Evolutionary conservation across 2,329 filamentous ascomycete species (phyloP).

Genomic region (Pezizomycotina sp.): DNA sequence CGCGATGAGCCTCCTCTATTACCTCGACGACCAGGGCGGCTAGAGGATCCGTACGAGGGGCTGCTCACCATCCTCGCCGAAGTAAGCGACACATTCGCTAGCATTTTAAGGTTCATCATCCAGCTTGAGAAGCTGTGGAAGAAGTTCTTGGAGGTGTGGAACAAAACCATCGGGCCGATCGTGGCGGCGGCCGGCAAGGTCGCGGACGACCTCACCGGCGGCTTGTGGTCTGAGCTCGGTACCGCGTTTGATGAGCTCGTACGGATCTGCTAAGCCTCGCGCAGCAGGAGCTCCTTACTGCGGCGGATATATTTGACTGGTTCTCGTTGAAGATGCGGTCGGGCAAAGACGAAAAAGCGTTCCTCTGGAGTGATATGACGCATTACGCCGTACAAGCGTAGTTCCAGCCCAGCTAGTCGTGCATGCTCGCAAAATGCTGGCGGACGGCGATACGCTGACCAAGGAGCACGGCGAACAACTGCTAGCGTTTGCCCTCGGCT

Average conservation of each 20-base stretch:
- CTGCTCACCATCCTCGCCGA: constrained; percentile 2
- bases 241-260: not conserved
- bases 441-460: not conserved
- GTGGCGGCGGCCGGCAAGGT: constrained; percentile 1
- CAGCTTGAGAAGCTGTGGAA: constrained; percentile 1
- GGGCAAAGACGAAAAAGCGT: constrained; percentile 1
- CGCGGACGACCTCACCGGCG: constrained; percentile 3
- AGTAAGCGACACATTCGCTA: constrained; percentile 1
- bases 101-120: constrained; percentile 2
- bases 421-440: not conserved
- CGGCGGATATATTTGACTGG: constrained; percentile 1
- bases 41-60: constrained; percentile 3
- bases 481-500: not conserved
- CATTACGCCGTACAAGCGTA: constrained; percentile 3
- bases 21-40: constrained; percentile 2
- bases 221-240: constrained; percentile 1
- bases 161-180: constrained; percentile 1
- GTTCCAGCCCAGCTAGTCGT: constrained; percentile 1
- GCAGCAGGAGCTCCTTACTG: constrained; percentile 3
- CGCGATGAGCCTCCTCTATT: constrained; percentile 4
- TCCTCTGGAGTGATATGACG: constrained; percentile 6
- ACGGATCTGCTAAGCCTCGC: not conserved
- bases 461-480: constrained; percentile 4
- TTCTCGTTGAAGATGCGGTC: constrained; percentile 3
- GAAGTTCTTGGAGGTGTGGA: constrained; percentile 2